Evolutionary conservation across 495 filamentous ascomycete species (phyloP).

Genomic region (Barbatosphaeria neglecta): DNA sequence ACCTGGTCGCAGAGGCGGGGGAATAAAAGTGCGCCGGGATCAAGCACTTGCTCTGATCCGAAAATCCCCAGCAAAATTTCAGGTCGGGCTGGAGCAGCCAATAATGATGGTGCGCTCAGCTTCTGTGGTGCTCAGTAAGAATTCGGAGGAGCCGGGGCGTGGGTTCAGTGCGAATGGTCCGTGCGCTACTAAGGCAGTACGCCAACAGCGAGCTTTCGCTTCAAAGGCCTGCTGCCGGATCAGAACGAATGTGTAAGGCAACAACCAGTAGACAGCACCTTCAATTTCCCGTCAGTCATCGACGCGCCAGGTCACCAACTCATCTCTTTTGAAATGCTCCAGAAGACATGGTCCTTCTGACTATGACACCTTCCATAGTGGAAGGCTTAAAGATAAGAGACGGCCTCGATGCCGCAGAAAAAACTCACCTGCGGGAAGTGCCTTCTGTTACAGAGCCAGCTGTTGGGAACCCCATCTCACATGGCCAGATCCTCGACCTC

Average conservation of each 20-base stretch:
- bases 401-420: slow-evolving; percentile 8
- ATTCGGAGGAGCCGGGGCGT: no score
- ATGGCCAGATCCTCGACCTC: slow-evolving; percentile 62
- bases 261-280: no score
- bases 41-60: neutral
- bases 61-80: neutral
- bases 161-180: neutral
- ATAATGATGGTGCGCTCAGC: neutral
- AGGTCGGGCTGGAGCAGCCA: neutral
- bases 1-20: no score
- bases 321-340: neutral
- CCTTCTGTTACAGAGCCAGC: slow-evolving; percentile 33
- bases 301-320: no score
- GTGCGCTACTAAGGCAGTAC: neutral
- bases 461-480: slow-evolving; percentile 63
- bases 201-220: no score
- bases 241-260: no score
- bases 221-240: no score
- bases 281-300: no score
- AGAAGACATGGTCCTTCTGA: slow-evolving; percentile 63
- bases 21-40: neutral
- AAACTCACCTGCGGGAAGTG: slow-evolving; percentile 12
- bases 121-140: neutral
- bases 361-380: slow-evolving; percentile 59
- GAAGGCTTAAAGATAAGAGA: slow-evolving; percentile 40